phyloP scores from a whole-genome alignment of 805 yeast species.

The Nakazawaea ernobii region DNA sequence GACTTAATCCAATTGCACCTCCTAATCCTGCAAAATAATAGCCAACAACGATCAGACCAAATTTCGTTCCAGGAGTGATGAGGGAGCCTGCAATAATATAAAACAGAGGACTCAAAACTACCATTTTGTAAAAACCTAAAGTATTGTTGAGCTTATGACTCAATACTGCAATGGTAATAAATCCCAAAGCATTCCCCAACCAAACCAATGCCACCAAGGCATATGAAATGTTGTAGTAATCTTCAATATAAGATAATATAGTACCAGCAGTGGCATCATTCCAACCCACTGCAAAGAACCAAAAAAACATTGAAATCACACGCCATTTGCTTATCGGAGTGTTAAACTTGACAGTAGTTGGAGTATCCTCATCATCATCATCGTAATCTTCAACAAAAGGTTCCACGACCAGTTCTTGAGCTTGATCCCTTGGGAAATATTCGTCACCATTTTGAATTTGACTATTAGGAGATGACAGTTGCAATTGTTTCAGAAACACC shows the following conservation, averaged over 20 bases:
- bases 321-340: slow-evolving; percentile 40
- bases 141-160: slow-evolving; percentile 36
- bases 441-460: no score
- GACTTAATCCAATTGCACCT: slow-evolving; percentile 41
- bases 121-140: slow-evolving; percentile 33
- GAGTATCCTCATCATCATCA: not conserved
- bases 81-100: slow-evolving; percentile 37
- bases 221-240: slow-evolving; percentile 40
- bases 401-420: not conserved
- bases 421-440: not conserved
- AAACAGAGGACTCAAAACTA: slow-evolving; percentile 31
- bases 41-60: slow-evolving; percentile 41
- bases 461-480: no score
- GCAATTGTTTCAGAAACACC: no score
- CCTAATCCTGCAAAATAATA: slow-evolving; percentile 56
- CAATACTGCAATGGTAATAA: slow-evolving; percentile 39
- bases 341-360: slow-evolving; percentile 13
- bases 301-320: slow-evolving; percentile 31
- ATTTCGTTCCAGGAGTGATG: slow-evolving; percentile 40
- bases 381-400: not conserved
- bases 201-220: slow-evolving; percentile 51
- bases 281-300: slow-evolving; percentile 38
- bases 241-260: slow-evolving; percentile 46
- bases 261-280: slow-evolving; percentile 59
- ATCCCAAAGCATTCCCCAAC: slow-evolving; percentile 53